These are phyloP conservation scores for Sugiyamaella floridensis DNA, from an alignment of 805 yeast genomes.

Conservation along the genomic window DNA sequence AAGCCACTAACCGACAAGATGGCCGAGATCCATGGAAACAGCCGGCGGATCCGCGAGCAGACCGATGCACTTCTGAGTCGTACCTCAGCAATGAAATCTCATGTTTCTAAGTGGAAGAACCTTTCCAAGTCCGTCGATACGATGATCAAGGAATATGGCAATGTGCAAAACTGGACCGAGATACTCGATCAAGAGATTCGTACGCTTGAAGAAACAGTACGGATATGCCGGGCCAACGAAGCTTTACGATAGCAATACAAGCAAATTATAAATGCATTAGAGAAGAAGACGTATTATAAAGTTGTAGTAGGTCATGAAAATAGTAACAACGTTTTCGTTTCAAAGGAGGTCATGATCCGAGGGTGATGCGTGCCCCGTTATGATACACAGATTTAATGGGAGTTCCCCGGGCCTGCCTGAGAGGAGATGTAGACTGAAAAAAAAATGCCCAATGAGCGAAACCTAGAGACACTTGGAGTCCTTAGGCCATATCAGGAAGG, in stretches of 20 bases:
- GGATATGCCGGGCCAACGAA: neutral
- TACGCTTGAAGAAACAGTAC: slow-evolving; percentile 51
- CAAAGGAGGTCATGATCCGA: too few relatives aligned
- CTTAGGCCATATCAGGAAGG: slow-evolving; percentile 9
- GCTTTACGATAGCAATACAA: neutral
- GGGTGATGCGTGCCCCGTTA: too few relatives aligned
- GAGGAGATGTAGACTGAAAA: too few relatives aligned
- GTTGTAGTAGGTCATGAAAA: neutral
- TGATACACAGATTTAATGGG: too few relatives aligned
- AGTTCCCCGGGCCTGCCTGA: too few relatives aligned
- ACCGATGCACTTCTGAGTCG: slow-evolving; percentile 5
- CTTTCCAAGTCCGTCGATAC: slow-evolving; percentile 10
- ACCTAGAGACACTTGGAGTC: too few relatives aligned
- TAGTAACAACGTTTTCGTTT: too few relatives aligned
- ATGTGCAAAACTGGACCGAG: slow-evolving; percentile 56
- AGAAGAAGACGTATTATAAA: neutral
- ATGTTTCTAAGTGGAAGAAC: slow-evolving; percentile 7
- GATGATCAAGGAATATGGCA: slow-evolving; percentile 28
- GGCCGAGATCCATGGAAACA: slow-evolving; percentile 20
- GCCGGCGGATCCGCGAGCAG: slow-evolving; percentile 16
- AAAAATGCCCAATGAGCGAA: too few relatives aligned
- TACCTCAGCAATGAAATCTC: slow-evolving; percentile 7
- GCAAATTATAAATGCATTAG: neutral
- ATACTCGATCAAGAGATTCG: slow-evolving; percentile 63
- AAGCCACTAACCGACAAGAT: slow-evolving; percentile 23